phyloP scores from a whole-genome alignment of 2,329 filamentous ascomycete species.

The Colletotrichum truncatum region DNA sequence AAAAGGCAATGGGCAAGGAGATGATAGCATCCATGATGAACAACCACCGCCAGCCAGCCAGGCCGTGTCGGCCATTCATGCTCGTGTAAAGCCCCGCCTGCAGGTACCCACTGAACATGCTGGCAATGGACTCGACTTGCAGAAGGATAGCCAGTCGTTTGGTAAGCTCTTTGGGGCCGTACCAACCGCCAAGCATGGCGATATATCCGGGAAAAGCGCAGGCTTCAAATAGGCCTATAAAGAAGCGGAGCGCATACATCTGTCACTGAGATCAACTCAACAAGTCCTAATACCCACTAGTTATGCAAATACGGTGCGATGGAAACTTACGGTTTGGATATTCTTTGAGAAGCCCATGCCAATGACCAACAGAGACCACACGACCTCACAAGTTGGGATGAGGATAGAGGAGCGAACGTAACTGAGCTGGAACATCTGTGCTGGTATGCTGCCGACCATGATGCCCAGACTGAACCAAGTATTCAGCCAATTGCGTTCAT shows the following conservation, averaged over 20 bases:
- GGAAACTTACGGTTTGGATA: constrained; percentile 31
- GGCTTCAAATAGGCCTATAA: constrained; percentile 51
- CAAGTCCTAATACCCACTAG: too few relatives aligned
- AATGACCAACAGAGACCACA: constrained; percentile 32
- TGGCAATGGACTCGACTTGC: constrained; percentile 58
- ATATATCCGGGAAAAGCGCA: constrained; percentile 35
- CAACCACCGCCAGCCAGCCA: constrained; percentile 49
- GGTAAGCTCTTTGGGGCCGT: constrained; percentile 48
- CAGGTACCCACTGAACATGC: constrained; percentile 66
- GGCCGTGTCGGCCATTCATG: constrained; percentile 41
- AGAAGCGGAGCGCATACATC: constrained; percentile 52
- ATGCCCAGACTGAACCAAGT: constrained; percentile 36
- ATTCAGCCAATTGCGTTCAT: constrained; percentile 35
- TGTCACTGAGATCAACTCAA: constrained; percentile 32
- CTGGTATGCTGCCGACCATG: constrained; percentile 36
- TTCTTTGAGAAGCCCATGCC: constrained; percentile 35
- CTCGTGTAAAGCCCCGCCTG: constrained; percentile 59
- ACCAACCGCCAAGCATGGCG: constrained; percentile 55
- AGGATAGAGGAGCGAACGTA: constrained; percentile 37
- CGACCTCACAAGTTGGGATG: constrained; percentile 37
- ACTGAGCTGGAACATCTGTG: constrained; percentile 36
- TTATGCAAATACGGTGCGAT: too few relatives aligned
- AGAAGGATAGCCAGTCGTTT: constrained; percentile 60
- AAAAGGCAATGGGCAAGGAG: constrained; percentile 34
- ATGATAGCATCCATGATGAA: constrained; percentile 49